Base-by-base conservation (phyloP, 805 yeast species). In the Clavispora santaluciae region DNA sequence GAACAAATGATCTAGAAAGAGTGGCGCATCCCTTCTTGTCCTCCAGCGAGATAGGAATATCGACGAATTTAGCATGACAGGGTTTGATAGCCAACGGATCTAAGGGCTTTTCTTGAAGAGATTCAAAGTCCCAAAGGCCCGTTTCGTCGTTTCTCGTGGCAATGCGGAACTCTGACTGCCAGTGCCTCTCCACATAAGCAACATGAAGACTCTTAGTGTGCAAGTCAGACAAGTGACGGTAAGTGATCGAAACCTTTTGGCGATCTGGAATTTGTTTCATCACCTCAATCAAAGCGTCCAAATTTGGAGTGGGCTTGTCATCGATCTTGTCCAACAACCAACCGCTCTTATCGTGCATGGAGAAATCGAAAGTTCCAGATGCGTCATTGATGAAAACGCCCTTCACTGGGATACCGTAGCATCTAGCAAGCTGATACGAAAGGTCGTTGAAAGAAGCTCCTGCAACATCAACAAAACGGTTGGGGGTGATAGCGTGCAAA, bases 371-470 rank as follows among this genome's bases (percentile, higher is more conserved):
- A 0, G 91, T 81, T 0, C 91, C 91, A 1, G 86, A 72, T 0
- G 93, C 86, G 51, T 83, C 78, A 50, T 83, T 82, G 30, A 86
- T 72, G 57, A 78, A 88, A 1, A 90, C 95, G 29, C 97, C 97
- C 49, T 68, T 75, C 1, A 85, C 93, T 0, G 96, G 93, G 22
- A 89, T 75, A 23, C 90, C 86, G 55, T 80, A 87, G 36, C 81
- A 75, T 55, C 95, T 76, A 2, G 96, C 96, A 65, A 89, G 72
- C 62, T 90, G 96, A 59, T 90, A 90, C 38, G 95, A 83, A 49
- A 90, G 64, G 39, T 86, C 82, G 56, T 89, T 88, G 64, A 89
- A 87, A 0, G 87, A 76, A 1, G 95, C 95, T 41, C 96, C 96
- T 36, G 85, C 83, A 6, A 86, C 91, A 40, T 82, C 83, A 4